Evolutionary conservation across 805 yeast genomes (phyloP).

Genomic region (Suhomyces pyralidae): DNA sequence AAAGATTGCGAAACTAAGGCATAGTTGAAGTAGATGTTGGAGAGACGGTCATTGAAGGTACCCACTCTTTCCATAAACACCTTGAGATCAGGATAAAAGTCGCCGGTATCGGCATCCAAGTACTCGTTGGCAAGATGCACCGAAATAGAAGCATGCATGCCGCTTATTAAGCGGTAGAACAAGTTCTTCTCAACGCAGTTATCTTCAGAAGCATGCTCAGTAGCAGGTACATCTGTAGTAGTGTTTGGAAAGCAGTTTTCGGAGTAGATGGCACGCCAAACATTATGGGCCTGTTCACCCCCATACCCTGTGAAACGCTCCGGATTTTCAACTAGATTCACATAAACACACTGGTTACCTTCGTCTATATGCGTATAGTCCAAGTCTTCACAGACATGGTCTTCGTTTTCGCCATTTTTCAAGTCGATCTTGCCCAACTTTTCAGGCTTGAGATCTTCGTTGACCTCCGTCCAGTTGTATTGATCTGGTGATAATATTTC

Average conservation of each 20-base stretch:
- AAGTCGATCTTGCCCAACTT: constrained; percentile 50
- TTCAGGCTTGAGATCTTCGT: constrained; percentile 69
- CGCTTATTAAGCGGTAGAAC: constrained; percentile 82
- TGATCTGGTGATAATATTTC: constrained; percentile 67
- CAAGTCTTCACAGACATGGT: constrained; percentile 40
- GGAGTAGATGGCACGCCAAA: constrained; percentile 89
- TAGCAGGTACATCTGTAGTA: constrained; percentile 14
- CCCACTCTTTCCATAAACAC: constrained; percentile 91
- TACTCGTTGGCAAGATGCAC: constrained; percentile 88
- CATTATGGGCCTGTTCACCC: constrained; percentile 86
- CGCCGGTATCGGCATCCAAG: constrained; percentile 56
- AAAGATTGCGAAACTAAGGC: constrained; percentile 82
- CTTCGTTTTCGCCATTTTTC: constrained; percentile 10
- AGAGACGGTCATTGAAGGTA: constrained; percentile 78
- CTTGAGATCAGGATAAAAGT: constrained; percentile 79
- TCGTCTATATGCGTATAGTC: constrained; percentile 71
- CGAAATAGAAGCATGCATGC: constrained; percentile 93
- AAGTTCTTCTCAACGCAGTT: constrained; percentile 80
- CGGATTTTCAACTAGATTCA: constrained; percentile 83
- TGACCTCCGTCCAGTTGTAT: constrained; percentile 59
- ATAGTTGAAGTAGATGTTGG: constrained; percentile 89
- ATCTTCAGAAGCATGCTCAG: constrained; percentile 25
- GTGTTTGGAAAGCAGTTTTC: constrained; percentile 78
- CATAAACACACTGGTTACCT: constrained; percentile 72
- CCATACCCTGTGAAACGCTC: constrained; percentile 96